phyloP scores from a whole-genome alignment of 2,329 filamentous ascomycete species.

The Trichoderma arundinaceum region DNA sequence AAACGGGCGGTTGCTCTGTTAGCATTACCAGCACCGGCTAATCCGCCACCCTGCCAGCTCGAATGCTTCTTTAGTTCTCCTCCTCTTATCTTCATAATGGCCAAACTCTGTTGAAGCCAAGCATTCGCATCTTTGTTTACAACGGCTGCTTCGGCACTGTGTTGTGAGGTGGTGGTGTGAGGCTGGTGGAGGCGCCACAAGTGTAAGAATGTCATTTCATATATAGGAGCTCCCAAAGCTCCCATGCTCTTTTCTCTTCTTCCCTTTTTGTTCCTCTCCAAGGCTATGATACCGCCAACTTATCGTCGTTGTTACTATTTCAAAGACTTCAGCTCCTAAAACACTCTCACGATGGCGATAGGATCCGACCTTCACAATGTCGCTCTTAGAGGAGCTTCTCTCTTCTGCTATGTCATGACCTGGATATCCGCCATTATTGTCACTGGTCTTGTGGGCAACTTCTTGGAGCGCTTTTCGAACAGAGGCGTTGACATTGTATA shows the following conservation, averaged over 20 bases:
- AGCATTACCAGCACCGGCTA: constrained; percentile 6
- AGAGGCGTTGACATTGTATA: constrained; percentile 36
- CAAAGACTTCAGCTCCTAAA: not conserved
- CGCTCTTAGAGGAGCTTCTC: not conserved
- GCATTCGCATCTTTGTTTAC: not conserved
- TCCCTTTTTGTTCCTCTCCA: not conserved
- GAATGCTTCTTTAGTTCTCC: not conserved
- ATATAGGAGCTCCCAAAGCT: constrained; percentile 21
- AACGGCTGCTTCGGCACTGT: constrained; percentile 22
- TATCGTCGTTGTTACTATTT: not conserved
- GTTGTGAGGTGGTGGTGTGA: constrained; percentile 1
- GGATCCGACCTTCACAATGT: not conserved
- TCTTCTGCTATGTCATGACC: constrained; percentile 19
- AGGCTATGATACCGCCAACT: not conserved
- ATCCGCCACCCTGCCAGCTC: constrained; percentile 1
- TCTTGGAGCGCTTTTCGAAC: constrained; percentile 14
- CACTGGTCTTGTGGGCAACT: constrained; percentile 13
- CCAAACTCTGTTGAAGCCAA: constrained; percentile 29
- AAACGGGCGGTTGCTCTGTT: constrained; percentile 2
- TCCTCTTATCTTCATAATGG: constrained; percentile 28
- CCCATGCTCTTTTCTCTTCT: not conserved
- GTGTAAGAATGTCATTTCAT: constrained; percentile 1
- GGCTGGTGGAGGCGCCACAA: not conserved
- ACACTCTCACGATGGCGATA: not conserved
- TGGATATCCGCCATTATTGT: constrained; percentile 25